Conservation (phyloP, 768 basidiomycete species). For the Lactarius quietus region DNA sequence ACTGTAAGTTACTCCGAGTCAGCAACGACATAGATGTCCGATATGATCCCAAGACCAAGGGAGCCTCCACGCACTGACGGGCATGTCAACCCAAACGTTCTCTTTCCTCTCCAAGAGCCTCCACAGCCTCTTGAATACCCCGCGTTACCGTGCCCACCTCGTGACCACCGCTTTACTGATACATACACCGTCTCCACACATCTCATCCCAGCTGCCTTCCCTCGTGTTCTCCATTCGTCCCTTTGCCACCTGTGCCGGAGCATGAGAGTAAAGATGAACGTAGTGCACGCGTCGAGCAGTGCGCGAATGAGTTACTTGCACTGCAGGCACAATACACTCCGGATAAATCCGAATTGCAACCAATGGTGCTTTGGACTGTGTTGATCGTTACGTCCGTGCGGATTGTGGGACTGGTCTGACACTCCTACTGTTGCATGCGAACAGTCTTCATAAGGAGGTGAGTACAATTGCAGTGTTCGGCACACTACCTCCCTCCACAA, state of each 20-base stretch:
- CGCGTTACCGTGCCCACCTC: conserved; percentile 35
- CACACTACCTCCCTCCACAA: background rate
- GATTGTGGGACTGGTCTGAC: conserved; percentile 49
- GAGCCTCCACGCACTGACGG: background rate
- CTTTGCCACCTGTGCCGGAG: conserved; percentile 36
- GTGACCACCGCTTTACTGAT: conserved; percentile 5
- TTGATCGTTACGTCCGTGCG: conserved; percentile 59
- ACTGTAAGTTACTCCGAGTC: too few species aligned
- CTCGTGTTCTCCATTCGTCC: conserved; percentile 43
- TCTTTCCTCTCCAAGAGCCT: conserved; percentile 11
- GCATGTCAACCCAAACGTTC: background rate
- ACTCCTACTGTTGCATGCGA: conserved; percentile 76
- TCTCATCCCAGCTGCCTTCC: conserved; percentile 50
- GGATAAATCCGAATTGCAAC: conserved; percentile 21
- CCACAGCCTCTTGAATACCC: conserved; percentile 37
- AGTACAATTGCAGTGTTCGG: conserved; percentile 23
- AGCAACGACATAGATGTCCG: background rate
- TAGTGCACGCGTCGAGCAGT: conserved; percentile 1
- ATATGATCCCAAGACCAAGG: conserved; percentile 4
- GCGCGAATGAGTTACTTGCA: conserved; percentile 8
- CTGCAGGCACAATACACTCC: conserved; percentile 24
- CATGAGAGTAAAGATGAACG: conserved; percentile 38
- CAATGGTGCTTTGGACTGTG: conserved; percentile 58
- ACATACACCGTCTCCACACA: conserved; percentile 49
- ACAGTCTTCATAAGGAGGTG: conserved; percentile 87